These are phyloP conservation scores for Penicillium pulvis DNA, from an alignment of 495 filamentous ascomycete genomes.

Conservation along the genomic window DNA sequence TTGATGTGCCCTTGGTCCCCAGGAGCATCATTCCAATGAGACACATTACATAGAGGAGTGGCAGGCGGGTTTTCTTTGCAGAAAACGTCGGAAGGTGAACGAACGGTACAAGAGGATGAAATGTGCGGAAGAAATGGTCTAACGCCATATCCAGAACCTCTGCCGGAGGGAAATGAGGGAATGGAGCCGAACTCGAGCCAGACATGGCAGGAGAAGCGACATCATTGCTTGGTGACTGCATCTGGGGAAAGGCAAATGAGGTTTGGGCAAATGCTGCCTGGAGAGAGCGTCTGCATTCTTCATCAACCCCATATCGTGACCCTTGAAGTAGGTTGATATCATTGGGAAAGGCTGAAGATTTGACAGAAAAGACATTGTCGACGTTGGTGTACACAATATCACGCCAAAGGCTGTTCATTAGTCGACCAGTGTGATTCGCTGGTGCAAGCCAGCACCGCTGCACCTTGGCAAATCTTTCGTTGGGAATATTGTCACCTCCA, in stretches of 20 bases:
- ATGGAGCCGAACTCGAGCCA: slow-evolving; percentile 23
- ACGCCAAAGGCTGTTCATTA: slow-evolving; percentile 53
- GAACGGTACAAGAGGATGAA: slow-evolving; percentile 53
- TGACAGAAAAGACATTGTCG: slow-evolving; percentile 49
- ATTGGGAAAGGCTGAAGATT: slow-evolving; percentile 22
- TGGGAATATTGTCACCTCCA: slow-evolving; percentile 41
- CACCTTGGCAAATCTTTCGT: slow-evolving; percentile 51
- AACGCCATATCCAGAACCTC: slow-evolving; percentile 59
- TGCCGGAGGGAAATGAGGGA: slow-evolving; percentile 48
- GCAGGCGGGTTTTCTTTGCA: slow-evolving; percentile 43
- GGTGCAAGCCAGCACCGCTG: slow-evolving; percentile 53
- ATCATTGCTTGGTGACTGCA: slow-evolving; percentile 29
- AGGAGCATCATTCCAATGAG: slow-evolving; percentile 54
- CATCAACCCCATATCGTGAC: slow-evolving; percentile 50
- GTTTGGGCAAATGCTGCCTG: slow-evolving; percentile 40
- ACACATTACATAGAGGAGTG: slow-evolving; percentile 53
- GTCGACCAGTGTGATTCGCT: slow-evolving; percentile 41
- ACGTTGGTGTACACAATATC: slow-evolving; percentile 43
- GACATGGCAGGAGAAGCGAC: slow-evolving; percentile 29
- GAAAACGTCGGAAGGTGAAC: slow-evolving; percentile 55
- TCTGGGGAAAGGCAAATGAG: slow-evolving; percentile 17
- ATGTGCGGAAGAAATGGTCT: slow-evolving; percentile 54
- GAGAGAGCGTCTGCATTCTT: slow-evolving; percentile 49
- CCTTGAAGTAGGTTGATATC: slow-evolving; percentile 33
- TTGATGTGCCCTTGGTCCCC: slow-evolving; percentile 50